Evolutionary conservation across 441 rosid genomes (phyloP).

Genomic region (Jatropha multifida): DNA sequence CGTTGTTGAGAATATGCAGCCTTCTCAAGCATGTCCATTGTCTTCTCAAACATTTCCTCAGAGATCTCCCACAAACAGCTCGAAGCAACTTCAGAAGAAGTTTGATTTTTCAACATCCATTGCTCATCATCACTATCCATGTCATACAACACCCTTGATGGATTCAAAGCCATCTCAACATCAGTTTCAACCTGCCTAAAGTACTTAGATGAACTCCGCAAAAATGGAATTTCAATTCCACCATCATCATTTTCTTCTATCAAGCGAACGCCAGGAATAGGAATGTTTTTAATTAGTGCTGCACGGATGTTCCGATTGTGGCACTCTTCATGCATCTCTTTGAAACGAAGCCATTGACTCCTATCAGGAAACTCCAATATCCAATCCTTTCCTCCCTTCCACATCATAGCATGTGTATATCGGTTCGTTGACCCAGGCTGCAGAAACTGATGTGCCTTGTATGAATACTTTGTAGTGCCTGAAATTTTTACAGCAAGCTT

Average conservation of each 20-base stretch:
- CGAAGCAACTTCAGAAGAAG: constrained; percentile 42
- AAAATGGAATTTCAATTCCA: constrained; percentile 44
- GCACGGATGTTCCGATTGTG: constrained; percentile 76
- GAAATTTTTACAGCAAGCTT: constrained; percentile 73
- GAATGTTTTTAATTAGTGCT: constrained; percentile 81
- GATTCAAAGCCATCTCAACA: constrained; percentile 87
- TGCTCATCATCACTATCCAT: constrained; percentile 95
- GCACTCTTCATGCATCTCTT: constrained; percentile 99
- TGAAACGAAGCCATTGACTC: constrained; percentile 88
- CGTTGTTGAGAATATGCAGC: constrained; percentile 69
- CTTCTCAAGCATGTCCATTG: constrained; percentile 83
- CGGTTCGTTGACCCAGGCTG: constrained; percentile 94
- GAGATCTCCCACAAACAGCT: constrained; percentile 40
- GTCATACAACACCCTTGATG: constrained; percentile 75
- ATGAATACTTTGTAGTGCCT: constrained; percentile 63
- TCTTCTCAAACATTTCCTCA: constrained; percentile 73
- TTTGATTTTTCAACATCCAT: constrained; percentile 48
- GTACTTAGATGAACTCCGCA: constrained; percentile 60
- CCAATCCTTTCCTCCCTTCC: constrained; percentile 99
- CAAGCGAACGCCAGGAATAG: constrained; percentile 82
- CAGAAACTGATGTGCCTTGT: constrained; percentile 87
- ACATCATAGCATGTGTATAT: constrained; percentile 98
- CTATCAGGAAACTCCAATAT: constrained; percentile 81
- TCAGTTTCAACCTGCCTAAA: constrained; percentile 77
- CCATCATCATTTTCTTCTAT: constrained; percentile 63